Evolutionary conservation across 2,329 filamentous ascomycete genomes (phyloP).

Genomic region (Colletotrichum neosansevieriae): DNA sequence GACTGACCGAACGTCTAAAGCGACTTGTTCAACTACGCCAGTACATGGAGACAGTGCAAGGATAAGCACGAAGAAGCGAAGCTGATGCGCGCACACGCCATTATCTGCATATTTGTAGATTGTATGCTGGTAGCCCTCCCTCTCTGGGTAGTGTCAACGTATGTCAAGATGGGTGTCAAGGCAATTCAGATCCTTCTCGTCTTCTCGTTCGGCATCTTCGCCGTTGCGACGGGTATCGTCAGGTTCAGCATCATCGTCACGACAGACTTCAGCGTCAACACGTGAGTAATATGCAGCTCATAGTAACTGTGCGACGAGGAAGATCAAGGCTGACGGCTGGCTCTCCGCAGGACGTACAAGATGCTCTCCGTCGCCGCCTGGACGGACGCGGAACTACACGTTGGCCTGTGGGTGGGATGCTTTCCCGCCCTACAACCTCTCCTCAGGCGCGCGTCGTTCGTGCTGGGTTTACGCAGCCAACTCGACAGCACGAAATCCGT

Average conservation of each 20-base stretch:
- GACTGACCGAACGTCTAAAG: slow-evolving; percentile 3
- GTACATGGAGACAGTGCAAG: slow-evolving; percentile 44
- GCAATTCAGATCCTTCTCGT: slow-evolving; percentile 51
- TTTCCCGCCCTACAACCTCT: slow-evolving; percentile 54
- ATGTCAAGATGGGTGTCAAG: slow-evolving; percentile 51
- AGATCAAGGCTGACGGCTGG: background rate
- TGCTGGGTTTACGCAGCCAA: slow-evolving; percentile 13
- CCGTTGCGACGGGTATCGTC: slow-evolving; percentile 52
- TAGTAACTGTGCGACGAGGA: background rate
- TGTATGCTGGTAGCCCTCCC: slow-evolving; percentile 50
- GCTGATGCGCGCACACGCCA: slow-evolving; percentile 51
- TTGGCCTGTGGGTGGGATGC: slow-evolving; percentile 58
- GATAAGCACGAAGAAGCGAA: slow-evolving; percentile 41
- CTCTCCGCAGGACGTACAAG: slow-evolving; percentile 49
- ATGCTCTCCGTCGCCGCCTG: slow-evolving; percentile 52
- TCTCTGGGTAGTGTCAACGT: slow-evolving; percentile 52
- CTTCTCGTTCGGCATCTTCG: slow-evolving; percentile 53
- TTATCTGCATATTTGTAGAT: slow-evolving; percentile 50
- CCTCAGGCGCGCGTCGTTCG: slow-evolving; percentile 15
- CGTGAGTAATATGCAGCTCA: slow-evolving; percentile 45
- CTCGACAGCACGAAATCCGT: background rate
- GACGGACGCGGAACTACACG: slow-evolving; percentile 56
- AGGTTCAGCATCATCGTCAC: slow-evolving; percentile 52
- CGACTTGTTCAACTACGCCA: slow-evolving; percentile 29
- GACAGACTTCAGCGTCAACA: slow-evolving; percentile 46